Evolutionary conservation across 1,284 basidiomycete species (phyloP), one percentile per base, ranked within the genome.

Genomic region (Tetrapyrgos nigripes): DNA sequence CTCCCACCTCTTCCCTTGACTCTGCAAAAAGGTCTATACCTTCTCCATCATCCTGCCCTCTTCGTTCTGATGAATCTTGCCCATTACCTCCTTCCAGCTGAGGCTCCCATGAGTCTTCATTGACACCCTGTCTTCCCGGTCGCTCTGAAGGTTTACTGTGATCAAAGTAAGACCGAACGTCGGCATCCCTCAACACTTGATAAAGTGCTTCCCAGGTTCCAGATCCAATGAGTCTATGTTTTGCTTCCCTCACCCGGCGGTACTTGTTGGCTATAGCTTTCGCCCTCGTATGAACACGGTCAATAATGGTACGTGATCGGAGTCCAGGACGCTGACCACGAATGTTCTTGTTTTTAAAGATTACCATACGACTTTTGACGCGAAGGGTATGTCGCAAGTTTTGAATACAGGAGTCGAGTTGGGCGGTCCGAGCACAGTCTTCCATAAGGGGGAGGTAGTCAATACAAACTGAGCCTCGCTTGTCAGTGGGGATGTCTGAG

Each of bases 321-420:
- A 59, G 62, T 6, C 62, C 56, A 23, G 52, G 48, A 26, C 58
- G 19, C 44, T 66, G 65, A 13, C 66, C 65, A 3, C 46, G 40
- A 31, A 65, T 44, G 46, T 66, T 65, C 19, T 49, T 53, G 46
- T 65, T 59, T 31, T 64, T 64, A 53, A 65, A 66, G 6, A 47
- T 11, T 4, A 64, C 44, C 56, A 66, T 62, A 21, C 58, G 40
- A 23, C 27, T 55, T 51, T 65, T 64, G 26, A 65, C 28, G 8
- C 45, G 53, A 9, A 66, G 62, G 13, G 63, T 57, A 23, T 65
- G 60, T 1, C 60, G 58, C 8, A 65, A 19, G 2, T 19, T 44
- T 5, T 62, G 58, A 4, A 68, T 52, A 3, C 60, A 23, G 50
- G 66, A 58, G 23, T 58, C 8, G 47, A 59, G 62, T 26, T 65